Evolutionary conservation across 768 basidiomycete genomes (phyloP).

Genomic region (Agaricus bisporus): DNA sequence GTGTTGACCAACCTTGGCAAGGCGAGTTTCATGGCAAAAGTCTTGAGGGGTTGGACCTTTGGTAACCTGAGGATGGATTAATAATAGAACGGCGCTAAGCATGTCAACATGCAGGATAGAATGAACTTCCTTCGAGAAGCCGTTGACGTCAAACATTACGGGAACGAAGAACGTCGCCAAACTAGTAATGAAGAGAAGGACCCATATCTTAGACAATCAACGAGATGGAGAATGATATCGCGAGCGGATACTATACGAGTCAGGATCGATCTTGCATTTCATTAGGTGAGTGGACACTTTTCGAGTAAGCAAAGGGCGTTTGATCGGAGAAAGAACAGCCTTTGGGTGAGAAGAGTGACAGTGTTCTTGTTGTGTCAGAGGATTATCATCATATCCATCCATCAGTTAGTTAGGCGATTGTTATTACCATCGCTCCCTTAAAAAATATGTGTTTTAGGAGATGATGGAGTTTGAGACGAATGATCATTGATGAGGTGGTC

Average conservation of each 20-base stretch:
- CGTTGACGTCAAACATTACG: conserved; percentile 6
- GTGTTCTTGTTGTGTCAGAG: neutral
- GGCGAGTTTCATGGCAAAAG: neutral
- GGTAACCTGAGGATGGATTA: neutral
- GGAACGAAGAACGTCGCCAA: neutral
- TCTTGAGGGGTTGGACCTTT: neutral
- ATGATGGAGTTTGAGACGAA: neutral
- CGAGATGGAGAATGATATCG: neutral
- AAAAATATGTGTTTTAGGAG: too few relatives aligned
- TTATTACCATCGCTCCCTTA: too few relatives aligned
- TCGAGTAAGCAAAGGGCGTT: conserved; percentile 1
- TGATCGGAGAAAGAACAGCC: conserved; percentile 8
- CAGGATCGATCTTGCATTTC: neutral
- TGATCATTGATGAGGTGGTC: conserved; percentile 4
- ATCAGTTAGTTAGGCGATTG: neutral
- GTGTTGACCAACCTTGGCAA: neutral
- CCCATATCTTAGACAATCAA: neutral
- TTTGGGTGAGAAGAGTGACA: neutral
- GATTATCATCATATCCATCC: conserved; percentile 9
- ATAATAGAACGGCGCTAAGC: neutral
- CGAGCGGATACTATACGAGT: neutral
- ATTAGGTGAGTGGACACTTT: neutral
- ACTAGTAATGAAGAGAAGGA: neutral
- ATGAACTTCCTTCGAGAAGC: neutral
- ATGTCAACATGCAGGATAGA: neutral